These are phyloP conservation scores for Aechmea fasciata DNA, from an alignment of 176 grass and related monocot species.

Conservation along the genomic window DNA sequence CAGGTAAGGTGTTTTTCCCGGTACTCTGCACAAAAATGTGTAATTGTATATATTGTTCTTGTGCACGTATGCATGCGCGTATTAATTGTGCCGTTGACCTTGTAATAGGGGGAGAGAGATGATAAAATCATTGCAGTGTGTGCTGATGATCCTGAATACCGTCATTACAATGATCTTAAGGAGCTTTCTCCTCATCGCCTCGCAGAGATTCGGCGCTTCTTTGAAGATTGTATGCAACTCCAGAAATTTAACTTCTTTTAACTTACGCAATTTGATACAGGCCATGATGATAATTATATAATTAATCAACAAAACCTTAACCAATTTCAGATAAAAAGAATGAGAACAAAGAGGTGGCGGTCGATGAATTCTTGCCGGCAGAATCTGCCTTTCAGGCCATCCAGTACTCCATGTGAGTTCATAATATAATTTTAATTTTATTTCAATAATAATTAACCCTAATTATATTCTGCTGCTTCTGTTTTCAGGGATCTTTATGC, in stretches of 20 bases:
- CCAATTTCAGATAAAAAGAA: conserved; percentile 32
- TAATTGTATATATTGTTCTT: no score
- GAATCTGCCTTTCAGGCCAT: conserved; percentile 28
- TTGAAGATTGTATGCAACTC: conserved; percentile 33
- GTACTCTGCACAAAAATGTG: no score
- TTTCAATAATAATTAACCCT: background rate
- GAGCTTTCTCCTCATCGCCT: conserved; percentile 35
- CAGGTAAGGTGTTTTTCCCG: conserved; percentile 12
- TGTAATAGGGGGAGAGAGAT: conserved; percentile 31
- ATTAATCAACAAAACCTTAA: conserved; percentile 5
- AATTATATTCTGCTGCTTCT: background rate
- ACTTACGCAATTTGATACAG: background rate
- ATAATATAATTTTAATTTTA: no score
- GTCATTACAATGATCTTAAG: conserved; percentile 37
- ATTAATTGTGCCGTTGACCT: background rate
- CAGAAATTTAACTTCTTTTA: no score
- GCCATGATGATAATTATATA: background rate
- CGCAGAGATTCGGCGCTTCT: conserved; percentile 37
- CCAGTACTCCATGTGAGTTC: conserved; percentile 30
- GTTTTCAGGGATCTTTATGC: conserved; percentile 33
- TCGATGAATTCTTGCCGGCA: conserved; percentile 28
- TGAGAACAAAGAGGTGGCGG: conserved; percentile 34
- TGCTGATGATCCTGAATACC: conserved; percentile 5
- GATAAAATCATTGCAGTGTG: conserved; percentile 41
- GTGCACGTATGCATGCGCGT: no score